A percentile compares a stretch with the other conserved stretches of the same genome.
Evolutionary conservation across 2,329 filamentous ascomycete species (phyloP).

Genomic region (Nemania serpens): DNA sequence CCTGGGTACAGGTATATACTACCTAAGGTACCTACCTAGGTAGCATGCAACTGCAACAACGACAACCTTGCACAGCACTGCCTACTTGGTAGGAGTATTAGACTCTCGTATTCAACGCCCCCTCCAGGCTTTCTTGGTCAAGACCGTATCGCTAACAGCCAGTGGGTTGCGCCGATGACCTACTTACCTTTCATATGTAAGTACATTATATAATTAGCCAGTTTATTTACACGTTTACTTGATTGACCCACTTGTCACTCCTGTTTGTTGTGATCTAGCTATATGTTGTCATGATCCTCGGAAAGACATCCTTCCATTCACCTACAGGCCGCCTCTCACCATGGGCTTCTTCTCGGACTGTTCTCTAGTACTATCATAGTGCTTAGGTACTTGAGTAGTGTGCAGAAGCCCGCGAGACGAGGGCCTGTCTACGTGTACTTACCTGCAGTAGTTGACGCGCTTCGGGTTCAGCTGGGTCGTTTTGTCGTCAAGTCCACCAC

Average conservation of each 20-base stretch:
- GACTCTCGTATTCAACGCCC: conserved; percentile 21
- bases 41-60: no score
- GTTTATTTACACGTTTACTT: neutral
- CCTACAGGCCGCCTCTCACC: no score
- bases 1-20: no score
- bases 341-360: no score
- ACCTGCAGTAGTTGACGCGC: neutral
- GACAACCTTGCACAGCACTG: no score
- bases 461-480: conserved; percentile 8
- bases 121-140: neutral
- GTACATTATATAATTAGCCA: neutral
- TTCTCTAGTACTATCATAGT: no score
- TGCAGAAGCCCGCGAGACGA: neutral
- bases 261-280: neutral
- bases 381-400: neutral
- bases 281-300: conserved; percentile 16
- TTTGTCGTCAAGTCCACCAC: neutral
- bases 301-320: no score
- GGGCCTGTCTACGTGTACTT: neutral
- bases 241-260: neutral
- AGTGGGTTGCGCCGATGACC: neutral
- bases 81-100: no score
- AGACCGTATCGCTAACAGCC: neutral
- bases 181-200: neutral
- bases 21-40: no score